Base-by-base conservation (phyloP, 352 stramenopile species). In the Phytophthora cajani region DNA sequence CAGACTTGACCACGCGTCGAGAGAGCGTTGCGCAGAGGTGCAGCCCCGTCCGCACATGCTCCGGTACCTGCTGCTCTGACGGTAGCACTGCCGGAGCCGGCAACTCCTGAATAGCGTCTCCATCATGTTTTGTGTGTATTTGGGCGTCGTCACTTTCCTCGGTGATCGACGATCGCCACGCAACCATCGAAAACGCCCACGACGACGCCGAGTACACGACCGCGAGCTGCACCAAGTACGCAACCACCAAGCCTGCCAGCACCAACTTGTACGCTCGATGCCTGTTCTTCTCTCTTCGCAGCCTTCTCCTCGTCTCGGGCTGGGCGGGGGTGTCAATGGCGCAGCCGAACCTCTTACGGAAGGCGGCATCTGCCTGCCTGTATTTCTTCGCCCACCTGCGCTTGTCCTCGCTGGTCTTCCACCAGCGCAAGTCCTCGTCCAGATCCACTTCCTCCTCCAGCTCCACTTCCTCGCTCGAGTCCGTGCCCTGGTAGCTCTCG, bases 1-100 rank as follows among this genome's bases (percentile, higher is more conserved):
- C 70, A 0, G 75, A 83, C 44, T 77, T 79, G 42, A 89, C 71
- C 8, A 91, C 67, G 23, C 72, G 72, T 17, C 66, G 62, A 2
- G 80, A 69, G 1, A 84, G 71, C 21, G 78, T 82, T 8, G 74
- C 67, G 55, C 83, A 91, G 23, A 84, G 38, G 10, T 77, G 63
- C 17, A 85, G 62, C 1, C 69, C 77, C 17, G 71, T 79, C 5
- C 57, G 63, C 7, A 77, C 56, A 64, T 82, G 68, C 12, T 83
- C 78, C 4, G 67, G 59, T 10, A 70, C 52, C 21, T 64, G 57
- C 3, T 33, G 40, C 12, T 51, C 62, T 46, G 32, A 57, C 1
- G 6, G 38, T 25, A 7, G 11, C 46, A 16, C 23, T 49, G 23
- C 21, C 21, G 23, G n/a, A 14, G 51, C 12, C 36, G n/a, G 17